Base-by-base conservation (phyloP, 352 stramenopile species). In the Globisporangium alternatum region DNA sequence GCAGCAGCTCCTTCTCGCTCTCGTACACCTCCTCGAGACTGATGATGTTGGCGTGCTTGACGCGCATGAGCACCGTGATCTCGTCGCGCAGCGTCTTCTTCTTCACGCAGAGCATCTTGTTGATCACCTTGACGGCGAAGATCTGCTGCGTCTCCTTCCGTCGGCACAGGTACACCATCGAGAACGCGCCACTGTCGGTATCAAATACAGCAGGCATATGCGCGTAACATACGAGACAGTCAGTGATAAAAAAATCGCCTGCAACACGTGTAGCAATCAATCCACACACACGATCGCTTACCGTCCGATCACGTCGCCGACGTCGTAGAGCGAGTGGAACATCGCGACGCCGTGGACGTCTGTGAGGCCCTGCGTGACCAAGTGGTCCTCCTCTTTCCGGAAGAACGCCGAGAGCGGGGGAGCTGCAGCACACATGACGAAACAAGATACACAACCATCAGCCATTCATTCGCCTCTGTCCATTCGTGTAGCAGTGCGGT, bases 291-390 rank as follows among this genome's bases (percentile, higher is more conserved):
- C 35, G 53, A 8, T n/a, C 12, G 13, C n/a, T 22, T 47, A 80
- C 72, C 81, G 76, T 33, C 87, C 87, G 51, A 96, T 93, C 56
- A 96, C 69, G 41, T 94, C 83, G 58, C 88, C 88, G 45, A 96
- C 84, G 63, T 96, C 86, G 67, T 94, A 95, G n/a, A 92, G 77
- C 55, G 87, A 88, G 72, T 95, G 86, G 74, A 96, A 96, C 86
- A 95, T 95, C 57, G 77, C 83, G 45, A 88, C 74, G 44, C 81
- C 75, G 64, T 93, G 83, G 22, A 93, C 86, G 53, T 94, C 86
- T 21, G 87, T 78, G 59, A 94, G 81, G 53, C 87, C 86, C 64
- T 94, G 86, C 21, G 87, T 96, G 25, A 96, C 87, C 15, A 94
- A 65, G 22, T 82, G 75, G 61, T 93, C 82, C 64, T 96, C 85